These are phyloP conservation scores for Spathaspora passalidarum DNA, from an alignment of 805 yeast species.

Conservation along the genomic window DNA sequence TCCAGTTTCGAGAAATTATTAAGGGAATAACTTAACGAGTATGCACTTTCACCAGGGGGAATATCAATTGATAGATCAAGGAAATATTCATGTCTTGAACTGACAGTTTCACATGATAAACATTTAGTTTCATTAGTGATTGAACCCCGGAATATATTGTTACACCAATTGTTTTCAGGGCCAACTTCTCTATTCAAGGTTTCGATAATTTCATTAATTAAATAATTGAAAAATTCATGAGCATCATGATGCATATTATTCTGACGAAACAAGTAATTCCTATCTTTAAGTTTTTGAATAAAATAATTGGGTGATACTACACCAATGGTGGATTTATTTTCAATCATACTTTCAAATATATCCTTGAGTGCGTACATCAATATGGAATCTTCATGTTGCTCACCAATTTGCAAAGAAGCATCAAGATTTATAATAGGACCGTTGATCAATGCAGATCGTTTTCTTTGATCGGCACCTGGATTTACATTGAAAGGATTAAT, in stretches of 20 bases:
- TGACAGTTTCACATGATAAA: constrained; percentile 78
- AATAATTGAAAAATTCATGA: constrained; percentile 88
- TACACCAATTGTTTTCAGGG: constrained; percentile 48
- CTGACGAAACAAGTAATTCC: constrained; percentile 81
- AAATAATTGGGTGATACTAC: constrained; percentile 80
- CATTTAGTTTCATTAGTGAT: constrained; percentile 88
- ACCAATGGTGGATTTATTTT: constrained; percentile 66
- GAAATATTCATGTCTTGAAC: constrained; percentile 81
- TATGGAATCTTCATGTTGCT: constrained; percentile 26
- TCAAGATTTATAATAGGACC: constrained; percentile 89
- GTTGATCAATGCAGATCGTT: constrained; percentile 67
- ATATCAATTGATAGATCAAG: constrained; percentile 85
- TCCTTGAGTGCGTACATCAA: constrained; percentile 70
- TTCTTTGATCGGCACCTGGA: constrained; percentile 65
- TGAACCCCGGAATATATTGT: constrained; percentile 76
- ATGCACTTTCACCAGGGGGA: constrained; percentile 53
- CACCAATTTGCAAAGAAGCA: constrained; percentile 48
- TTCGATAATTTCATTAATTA: constrained; percentile 67
- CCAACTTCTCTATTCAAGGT: constrained; percentile 45
- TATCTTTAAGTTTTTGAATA: constrained; percentile 71
- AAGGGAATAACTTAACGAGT: constrained; percentile 72
- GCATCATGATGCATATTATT: constrained; percentile 96
- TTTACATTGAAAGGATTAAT: constrained; percentile 38
- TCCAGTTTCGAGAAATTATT: constrained; percentile 84
- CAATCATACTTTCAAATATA: constrained; percentile 78